These are phyloP conservation scores for Avena sativa DNA, from an alignment of 176 grass and related monocot species.

Conservation along the genomic window DNA sequence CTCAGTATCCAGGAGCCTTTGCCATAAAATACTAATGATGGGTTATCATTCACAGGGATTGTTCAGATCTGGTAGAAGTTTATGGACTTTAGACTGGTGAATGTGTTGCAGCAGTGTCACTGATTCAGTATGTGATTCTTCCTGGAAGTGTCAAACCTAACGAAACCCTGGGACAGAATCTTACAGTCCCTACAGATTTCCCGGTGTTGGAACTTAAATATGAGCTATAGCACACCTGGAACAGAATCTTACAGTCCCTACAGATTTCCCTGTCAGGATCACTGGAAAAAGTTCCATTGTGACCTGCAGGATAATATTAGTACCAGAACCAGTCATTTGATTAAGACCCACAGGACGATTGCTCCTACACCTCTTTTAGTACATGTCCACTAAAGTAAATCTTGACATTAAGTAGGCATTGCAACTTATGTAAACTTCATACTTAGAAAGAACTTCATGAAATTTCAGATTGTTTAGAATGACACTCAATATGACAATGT, in stretches of 20 bases:
- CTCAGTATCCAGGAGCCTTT: not conserved
- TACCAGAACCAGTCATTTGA: constrained; percentile 45
- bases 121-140: not conserved
- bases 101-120: not conserved
- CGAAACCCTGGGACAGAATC: constrained; percentile 48
- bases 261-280: constrained; percentile 52
- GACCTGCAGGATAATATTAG: constrained; percentile 32
- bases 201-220: constrained; percentile 19
- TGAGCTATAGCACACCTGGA: constrained; percentile 35
- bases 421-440: constrained; percentile 31
- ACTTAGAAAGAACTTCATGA: not conserved
- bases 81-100: not conserved
- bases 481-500: not conserved
- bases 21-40: not conserved
- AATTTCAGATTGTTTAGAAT: constrained; percentile 35
- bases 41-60: not conserved
- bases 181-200: constrained; percentile 50
- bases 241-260: constrained; percentile 52
- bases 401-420: constrained; percentile 35
- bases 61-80: not conserved
- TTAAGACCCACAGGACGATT: constrained; percentile 45
- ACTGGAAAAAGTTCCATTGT: constrained; percentile 45
- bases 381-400: constrained; percentile 38
- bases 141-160: not conserved
- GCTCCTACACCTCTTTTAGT: constrained; percentile 22